A percentile compares a stretch with the other conserved stretches of the same genome.
Conservation (phyloP, 345 rosid genomes). For the Anastatica hierochuntica region DNA sequence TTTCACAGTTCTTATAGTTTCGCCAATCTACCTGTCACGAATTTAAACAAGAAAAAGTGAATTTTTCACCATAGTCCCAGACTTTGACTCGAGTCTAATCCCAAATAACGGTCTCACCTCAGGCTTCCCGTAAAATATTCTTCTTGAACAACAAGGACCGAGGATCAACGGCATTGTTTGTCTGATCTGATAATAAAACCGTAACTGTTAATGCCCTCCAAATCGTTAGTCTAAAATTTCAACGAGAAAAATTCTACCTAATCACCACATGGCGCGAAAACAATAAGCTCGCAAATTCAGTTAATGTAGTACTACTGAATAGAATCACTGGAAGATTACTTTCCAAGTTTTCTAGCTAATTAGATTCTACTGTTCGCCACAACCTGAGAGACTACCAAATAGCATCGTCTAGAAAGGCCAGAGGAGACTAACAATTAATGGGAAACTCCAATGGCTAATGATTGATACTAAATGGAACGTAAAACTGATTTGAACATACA, state of each 20-base stretch:
- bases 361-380: no score
- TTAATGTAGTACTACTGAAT: no score
- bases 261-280: no score
- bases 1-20: slow-evolving; percentile 18
- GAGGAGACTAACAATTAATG: neutral
- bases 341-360: no score
- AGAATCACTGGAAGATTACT: no score
- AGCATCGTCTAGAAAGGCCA: no score
- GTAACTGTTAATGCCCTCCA: slow-evolving; percentile 7
- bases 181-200: slow-evolving; percentile 42
- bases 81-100: neutral
- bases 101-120: slow-evolving; percentile 47
- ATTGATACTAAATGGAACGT: neutral
- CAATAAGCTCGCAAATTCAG: no score
- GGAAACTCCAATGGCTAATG: neutral
- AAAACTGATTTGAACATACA: slow-evolving; percentile 33
- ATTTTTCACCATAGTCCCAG: neutral
- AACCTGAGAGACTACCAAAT: no score
- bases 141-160: slow-evolving; percentile 57
- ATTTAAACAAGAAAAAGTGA: neutral
- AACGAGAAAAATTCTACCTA: neutral
- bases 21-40: slow-evolving; percentile 57
- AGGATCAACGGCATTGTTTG: slow-evolving; percentile 41
- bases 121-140: slow-evolving; percentile 83
- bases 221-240: no score